Base-by-base conservation (phyloP, 768 basidiomycete genomes). In the Hortiboletus campestris region DNA sequence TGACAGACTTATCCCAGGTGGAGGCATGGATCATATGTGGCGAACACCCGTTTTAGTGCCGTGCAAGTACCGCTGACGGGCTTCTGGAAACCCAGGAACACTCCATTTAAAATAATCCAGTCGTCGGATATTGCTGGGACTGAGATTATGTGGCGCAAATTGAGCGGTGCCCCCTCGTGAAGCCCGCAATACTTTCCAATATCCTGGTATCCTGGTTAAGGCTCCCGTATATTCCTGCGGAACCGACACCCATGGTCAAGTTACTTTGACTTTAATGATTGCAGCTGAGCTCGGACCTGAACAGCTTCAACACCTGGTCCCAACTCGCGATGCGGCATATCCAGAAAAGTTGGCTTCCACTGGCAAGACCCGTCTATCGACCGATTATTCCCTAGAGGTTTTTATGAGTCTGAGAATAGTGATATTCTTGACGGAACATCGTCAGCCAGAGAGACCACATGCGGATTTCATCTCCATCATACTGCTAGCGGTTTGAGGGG, bases 371-470 rank as follows among this genome's bases (percentile, higher is more conserved):
- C 34, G 19, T 42, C 25, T 40, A 11, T 29, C 9, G 14, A 32
- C 16, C 19, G 28, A 39, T 34, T 46, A 44, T 32, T 35, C n/a
- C 41, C 19, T 12, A 16, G 6, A 28, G 31, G 25, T 36, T 31
- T 39, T 53, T 51, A 61, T 57, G 54, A 64, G 40, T 56, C 48
- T 57, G 51, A 32, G 63, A 60, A 53, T 4, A 12, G 6, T 6
- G 31, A 10, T 16, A 9, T 39, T 32, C 49, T 35, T 10, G 16
- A 44, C 39, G 17, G 29, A 48, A 49, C 52, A 53, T 52, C 49
- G 59, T 47, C 44, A 20, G 38, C 46, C 20, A 38, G 41, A 22
- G 34, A 13, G 34, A 10, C 17, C 9, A 28, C 49, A 43, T 42
- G 45, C 48, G 29, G 38, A 38, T 50, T 52, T 52, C 49, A 58